Conservation (phyloP, 441 rosid species). For the Euphorbia schlechtendalii region DNA sequence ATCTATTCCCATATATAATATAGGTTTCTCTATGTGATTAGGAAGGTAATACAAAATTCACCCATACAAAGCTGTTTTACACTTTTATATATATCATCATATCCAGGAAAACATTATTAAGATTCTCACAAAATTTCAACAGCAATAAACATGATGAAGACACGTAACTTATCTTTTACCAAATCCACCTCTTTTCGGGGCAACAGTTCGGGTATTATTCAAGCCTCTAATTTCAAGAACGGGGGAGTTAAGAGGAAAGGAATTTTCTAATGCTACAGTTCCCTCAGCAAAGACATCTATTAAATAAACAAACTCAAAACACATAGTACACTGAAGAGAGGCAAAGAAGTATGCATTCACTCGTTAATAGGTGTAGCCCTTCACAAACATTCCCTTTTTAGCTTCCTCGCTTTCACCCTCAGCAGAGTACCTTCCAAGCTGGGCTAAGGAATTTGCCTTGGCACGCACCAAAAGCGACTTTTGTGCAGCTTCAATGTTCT, state of each 20-base stretch:
- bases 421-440: slow-evolving; percentile 86
- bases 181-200: slow-evolving; percentile 5
- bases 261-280: slow-evolving; percentile 20
- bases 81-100: not conserved
- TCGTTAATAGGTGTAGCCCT: slow-evolving; percentile 84
- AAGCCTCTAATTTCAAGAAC: slow-evolving; percentile 13
- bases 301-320: slow-evolving; percentile 14
- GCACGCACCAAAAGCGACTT: slow-evolving; percentile 88
- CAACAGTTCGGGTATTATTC: slow-evolving; percentile 26
- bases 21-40: no score
- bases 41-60: no score
- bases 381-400: slow-evolving; percentile 94
- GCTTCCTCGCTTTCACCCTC: slow-evolving; percentile 92
- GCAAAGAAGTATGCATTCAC: not conserved
- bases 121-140: not conserved
- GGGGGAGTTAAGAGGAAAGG: not conserved
- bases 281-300: slow-evolving; percentile 17
- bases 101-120: not conserved
- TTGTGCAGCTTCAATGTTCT: slow-evolving; percentile 76
- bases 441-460: slow-evolving; percentile 94
- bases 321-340: slow-evolving; percentile 16
- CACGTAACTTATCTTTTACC: slow-evolving; percentile 2
- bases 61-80: no score
- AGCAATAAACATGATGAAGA: slow-evolving; percentile 4
- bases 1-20: slow-evolving; percentile 50